These are phyloP conservation scores for Salvia hispanica DNA, from an alignment of 257 asterid genomes.

Conservation along the genomic window DNA sequence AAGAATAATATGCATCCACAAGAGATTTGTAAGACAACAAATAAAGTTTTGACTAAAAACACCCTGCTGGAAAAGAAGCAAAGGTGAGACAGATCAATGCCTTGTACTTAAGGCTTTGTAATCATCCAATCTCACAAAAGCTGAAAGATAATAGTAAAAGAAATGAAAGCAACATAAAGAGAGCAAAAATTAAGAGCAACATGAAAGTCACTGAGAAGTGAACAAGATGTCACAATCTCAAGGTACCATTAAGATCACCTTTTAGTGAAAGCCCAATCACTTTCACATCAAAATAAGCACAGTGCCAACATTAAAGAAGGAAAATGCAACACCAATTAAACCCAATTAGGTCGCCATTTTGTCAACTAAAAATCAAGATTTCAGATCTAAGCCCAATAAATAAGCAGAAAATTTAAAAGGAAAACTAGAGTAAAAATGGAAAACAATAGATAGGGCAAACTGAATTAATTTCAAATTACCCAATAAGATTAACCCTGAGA, in stretches of 20 bases:
- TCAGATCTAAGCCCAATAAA: slow-evolving; percentile 40
- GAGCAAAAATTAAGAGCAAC: slow-evolving; percentile 23
- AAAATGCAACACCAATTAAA: slow-evolving; percentile 21
- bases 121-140: slow-evolving; percentile 35
- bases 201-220: slow-evolving; percentile 37
- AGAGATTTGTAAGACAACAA: neutral
- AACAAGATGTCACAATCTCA: slow-evolving; percentile 52
- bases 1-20: neutral
- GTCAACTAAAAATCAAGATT: slow-evolving; percentile 15
- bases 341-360: slow-evolving; percentile 12
- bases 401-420: slow-evolving; percentile 4
- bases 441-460: neutral
- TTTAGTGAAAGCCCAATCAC: slow-evolving; percentile 44
- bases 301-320: neutral
- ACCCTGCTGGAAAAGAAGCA: slow-evolving; percentile 31
- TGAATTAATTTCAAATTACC: slow-evolving; percentile 33
- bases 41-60: neutral
- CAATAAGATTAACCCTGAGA: slow-evolving; percentile 92
- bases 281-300: slow-evolving; percentile 31
- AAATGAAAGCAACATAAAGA: slow-evolving; percentile 33
- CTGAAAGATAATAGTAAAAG: slow-evolving; percentile 30
- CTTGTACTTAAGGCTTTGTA: slow-evolving; percentile 21
- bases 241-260: slow-evolving; percentile 35
- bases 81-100: slow-evolving; percentile 29
- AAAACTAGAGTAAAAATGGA: neutral